Evolutionary conservation across 805 yeast genomes (phyloP).

Genomic region (Ogataea pini): DNA sequence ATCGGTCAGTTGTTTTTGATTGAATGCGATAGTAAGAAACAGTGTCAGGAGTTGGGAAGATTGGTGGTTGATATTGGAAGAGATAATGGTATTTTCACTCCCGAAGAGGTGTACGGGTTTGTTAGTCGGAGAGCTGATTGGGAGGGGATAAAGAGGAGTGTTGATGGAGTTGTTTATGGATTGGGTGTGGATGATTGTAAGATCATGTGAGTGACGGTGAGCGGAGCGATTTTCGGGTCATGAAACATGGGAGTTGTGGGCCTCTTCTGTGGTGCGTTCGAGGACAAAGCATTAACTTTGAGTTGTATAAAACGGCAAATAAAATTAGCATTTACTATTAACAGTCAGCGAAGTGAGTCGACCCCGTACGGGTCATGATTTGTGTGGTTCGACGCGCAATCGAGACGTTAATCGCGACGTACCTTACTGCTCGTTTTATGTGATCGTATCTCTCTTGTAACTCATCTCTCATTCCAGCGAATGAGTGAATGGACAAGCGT

Average conservation of each 20-base stretch:
- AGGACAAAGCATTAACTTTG: no score
- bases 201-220: slow-evolving; percentile 42
- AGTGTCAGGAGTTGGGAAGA: slow-evolving; percentile 81
- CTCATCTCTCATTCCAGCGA: not conserved
- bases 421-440: no score
- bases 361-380: no score
- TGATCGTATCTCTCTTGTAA: no score
- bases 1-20: slow-evolving; percentile 84
- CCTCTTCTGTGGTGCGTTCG: no score
- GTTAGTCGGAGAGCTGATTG: slow-evolving; percentile 88
- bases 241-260: no score
- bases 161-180: slow-evolving; percentile 95
- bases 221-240: no score
- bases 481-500: not conserved
- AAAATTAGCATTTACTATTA: not conserved
- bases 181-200: slow-evolving; percentile 77
- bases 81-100: slow-evolving; percentile 85
- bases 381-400: no score
- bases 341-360: not conserved
- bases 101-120: slow-evolving; percentile 93
- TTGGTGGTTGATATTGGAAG: slow-evolving; percentile 80
- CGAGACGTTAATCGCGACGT: no score
- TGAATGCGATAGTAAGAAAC: slow-evolving; percentile 54
- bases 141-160: slow-evolving; percentile 71
- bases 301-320: no score